Evolutionary conservation across 495 filamentous ascomycete genomes (phyloP).

Genomic region (Penicillium paradoxum): DNA sequence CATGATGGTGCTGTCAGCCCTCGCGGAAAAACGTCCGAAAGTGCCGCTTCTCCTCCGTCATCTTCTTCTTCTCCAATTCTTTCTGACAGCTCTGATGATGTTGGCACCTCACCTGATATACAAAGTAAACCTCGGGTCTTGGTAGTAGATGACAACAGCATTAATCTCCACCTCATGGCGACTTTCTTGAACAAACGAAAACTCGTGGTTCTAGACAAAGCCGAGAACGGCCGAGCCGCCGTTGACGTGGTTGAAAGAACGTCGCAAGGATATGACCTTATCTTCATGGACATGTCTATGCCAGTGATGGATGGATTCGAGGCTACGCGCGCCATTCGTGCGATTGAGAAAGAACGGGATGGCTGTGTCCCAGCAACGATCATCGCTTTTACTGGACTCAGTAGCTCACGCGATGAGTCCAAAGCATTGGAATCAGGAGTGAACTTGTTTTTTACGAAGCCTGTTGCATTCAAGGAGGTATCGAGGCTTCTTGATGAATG

Average conservation of each 20-base stretch:
- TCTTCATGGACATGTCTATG: slow-evolving; percentile 71
- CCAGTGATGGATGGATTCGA: slow-evolving; percentile 71
- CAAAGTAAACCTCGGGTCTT: slow-evolving; percentile 39
- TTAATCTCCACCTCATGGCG: slow-evolving; percentile 63
- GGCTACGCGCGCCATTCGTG: slow-evolving; percentile 61
- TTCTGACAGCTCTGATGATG: not conserved
- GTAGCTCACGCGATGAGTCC: slow-evolving; percentile 55
- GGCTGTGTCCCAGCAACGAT: slow-evolving; percentile 45
- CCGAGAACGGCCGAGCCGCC: slow-evolving; percentile 49
- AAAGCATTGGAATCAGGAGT: slow-evolving; percentile 64
- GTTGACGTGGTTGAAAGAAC: slow-evolving; percentile 44
- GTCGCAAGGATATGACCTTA: slow-evolving; percentile 45
- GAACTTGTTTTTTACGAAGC: slow-evolving; percentile 69
- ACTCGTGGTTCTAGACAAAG: slow-evolving; percentile 35
- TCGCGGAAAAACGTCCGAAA: not conserved
- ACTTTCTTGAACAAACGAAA: slow-evolving; percentile 54
- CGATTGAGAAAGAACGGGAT: slow-evolving; percentile 50
- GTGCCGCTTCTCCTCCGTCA: not conserved
- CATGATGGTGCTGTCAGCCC: not conserved
- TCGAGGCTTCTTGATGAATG: slow-evolving; percentile 45
- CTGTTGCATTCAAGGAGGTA: slow-evolving; percentile 52
- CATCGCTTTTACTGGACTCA: slow-evolving; percentile 67
- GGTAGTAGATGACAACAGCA: slow-evolving; percentile 70
- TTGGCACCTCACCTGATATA: not conserved
- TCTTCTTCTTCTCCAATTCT: not conserved